Percentiles rank a stretch among this genome's conserved stretches.
These are phyloP conservation scores for Sphagnum magellanicum DNA, from an alignment of 228 moss, liverwort and hornwort genomes.

Conservation along the genomic window DNA sequence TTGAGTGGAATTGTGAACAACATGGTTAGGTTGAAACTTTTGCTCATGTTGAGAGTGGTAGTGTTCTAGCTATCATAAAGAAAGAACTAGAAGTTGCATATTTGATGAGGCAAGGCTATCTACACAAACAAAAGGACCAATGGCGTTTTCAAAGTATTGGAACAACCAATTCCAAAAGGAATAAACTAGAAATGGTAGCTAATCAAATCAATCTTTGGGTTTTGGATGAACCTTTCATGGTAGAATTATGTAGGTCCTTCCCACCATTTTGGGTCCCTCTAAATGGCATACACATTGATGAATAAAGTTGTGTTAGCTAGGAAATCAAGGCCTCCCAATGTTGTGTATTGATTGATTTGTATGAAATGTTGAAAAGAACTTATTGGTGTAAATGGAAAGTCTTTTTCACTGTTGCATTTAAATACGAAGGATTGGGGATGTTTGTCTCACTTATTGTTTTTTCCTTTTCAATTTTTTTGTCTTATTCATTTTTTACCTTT, in stretches of 20 bases:
- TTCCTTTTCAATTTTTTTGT: neutral
- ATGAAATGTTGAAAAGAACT: neutral
- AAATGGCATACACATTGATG: neutral
- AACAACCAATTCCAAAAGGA: slow-evolving; percentile 9
- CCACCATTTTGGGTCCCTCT: neutral
- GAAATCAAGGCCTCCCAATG: neutral
- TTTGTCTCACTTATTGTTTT: neutral
- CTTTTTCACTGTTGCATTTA: neutral
- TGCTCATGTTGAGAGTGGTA: too few species aligned
- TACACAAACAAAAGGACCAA: slow-evolving; percentile 11
- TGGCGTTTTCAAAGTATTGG: slow-evolving; percentile 6
- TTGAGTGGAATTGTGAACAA: too few species aligned
- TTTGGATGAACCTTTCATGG: neutral
- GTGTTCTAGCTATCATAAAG: too few species aligned
- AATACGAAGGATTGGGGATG: neutral
- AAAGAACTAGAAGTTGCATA: slow-evolving; percentile 23
- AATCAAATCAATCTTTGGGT: neutral
- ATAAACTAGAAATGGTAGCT: slow-evolving; percentile 16
- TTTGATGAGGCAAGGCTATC: slow-evolving; percentile 9
- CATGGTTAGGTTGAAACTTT: too few species aligned
- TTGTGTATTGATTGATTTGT: neutral
- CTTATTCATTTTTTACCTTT: neutral
- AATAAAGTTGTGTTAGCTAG: neutral
- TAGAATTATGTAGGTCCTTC: neutral
- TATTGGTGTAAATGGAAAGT: neutral